Evolutionary conservation across 805 yeast species (phyloP), one percentile per base, ranked within the genome.

Genomic region (Starmera dryadoides): DNA sequence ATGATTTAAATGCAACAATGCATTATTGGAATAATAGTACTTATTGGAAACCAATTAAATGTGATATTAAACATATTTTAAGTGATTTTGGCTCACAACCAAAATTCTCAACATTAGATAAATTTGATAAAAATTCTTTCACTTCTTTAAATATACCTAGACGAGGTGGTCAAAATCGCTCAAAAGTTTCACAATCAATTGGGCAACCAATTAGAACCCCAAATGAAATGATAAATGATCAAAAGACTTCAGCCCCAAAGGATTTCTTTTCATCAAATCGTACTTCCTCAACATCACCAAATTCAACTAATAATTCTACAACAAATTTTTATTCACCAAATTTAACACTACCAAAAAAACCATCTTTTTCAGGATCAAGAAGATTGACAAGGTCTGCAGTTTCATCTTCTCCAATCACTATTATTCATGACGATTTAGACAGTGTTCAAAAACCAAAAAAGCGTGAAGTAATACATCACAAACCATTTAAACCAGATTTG

Each of bases 401-500:
- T 26, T 26, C 18, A 16, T 18, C 20, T 30, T 18, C 20, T 17
- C 32, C 20, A 16, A 5, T 30, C 7, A 16, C 17, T 7, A 19
- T 18, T 7, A 12, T 30, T 28, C n/a, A n/a, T 30, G 19, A 30
- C 10, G 32, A 30, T 17, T 9, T 30, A 8, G 19, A 30, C 7
- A 11, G 6, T 16, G 38, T 6, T 42, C 42, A 12, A 12, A 30
- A 30, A 30, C 19, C 32, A 33, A 16, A 15, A 16, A 25, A 15
- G 31, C 28, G n/a, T 11, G n/a, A 11, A 4, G 28, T 11, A 12
- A 12, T 25, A 12, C 11, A n/a, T n/a, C n/a, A 20, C 6, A 50
- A 53, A 31, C 38, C 39, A 16, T 63, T 61, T 36, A 53, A 58
- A 22, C 79, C 79, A 25, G 52, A 61, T 5, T 57, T 84, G 36